Percentiles rank a stretch among this genome's conserved stretches.
These are phyloP conservation scores for Aspergillus nomiae DNA, from an alignment of 2,329 filamentous ascomycete genomes.

Conservation along the genomic window DNA sequence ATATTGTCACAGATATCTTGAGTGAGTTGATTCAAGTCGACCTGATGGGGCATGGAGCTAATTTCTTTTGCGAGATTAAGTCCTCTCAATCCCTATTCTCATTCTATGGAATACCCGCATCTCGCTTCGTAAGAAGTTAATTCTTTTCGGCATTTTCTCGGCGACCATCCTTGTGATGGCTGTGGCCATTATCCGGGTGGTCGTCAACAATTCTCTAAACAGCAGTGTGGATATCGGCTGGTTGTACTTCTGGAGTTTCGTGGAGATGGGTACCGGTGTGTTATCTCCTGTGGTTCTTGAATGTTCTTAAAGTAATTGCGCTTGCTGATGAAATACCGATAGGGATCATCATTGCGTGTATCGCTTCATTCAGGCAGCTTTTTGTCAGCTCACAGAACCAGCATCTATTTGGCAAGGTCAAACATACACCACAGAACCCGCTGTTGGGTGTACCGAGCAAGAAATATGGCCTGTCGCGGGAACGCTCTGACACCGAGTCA, in stretches of 20 bases:
- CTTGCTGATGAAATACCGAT: not conserved
- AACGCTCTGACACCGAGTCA: too few species aligned
- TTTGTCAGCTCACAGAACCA: conserved; percentile 16
- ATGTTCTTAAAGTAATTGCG: too few species aligned
- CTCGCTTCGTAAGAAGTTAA: conserved; percentile 14
- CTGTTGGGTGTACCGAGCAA: not conserved
- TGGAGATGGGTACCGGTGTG: conserved; percentile 14
- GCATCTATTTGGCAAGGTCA: conserved; percentile 2
- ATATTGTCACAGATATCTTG: conserved; percentile 21
- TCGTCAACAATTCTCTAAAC: conserved; percentile 12
- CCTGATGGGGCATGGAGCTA: not conserved
- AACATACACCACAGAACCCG: not conserved
- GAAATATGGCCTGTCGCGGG: too few species aligned
- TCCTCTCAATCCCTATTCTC: conserved; percentile 21
- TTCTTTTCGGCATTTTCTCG: conserved; percentile 20
- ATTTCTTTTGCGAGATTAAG: not conserved
- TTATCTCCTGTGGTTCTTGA: not conserved
- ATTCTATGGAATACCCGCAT: conserved; percentile 19
- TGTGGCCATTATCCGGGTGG: conserved; percentile 19
- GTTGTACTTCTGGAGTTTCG: conserved; percentile 23
- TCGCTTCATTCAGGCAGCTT: conserved; percentile 19
- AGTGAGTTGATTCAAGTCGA: conserved; percentile 9
- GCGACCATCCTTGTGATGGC: conserved; percentile 20
- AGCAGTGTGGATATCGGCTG: conserved; percentile 19
- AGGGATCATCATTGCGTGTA: conserved; percentile 20